Evolutionary conservation across 148 eudicot genomes (phyloP).

Genomic region (Limonium bicolor): DNA sequence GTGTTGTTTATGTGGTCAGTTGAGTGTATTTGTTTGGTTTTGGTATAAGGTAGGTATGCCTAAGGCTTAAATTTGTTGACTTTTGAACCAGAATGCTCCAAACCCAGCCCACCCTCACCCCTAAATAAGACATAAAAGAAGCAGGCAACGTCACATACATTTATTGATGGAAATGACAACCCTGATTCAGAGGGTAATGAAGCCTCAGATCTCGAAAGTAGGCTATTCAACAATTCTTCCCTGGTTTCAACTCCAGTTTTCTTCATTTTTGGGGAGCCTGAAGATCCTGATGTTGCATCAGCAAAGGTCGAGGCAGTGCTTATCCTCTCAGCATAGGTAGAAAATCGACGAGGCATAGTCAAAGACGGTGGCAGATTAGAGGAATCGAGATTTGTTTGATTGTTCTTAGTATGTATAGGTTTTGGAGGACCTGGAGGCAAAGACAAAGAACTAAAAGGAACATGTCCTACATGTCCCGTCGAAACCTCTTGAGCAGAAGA

Average conservation of each 20-base stretch:
- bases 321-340: slow-evolving; percentile 91
- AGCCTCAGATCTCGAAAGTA: slow-evolving; percentile 42
- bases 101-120: background rate
- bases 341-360: slow-evolving; percentile 43
- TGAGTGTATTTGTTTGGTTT: too few species aligned
- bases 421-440: slow-evolving; percentile 31
- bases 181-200: slow-evolving; percentile 38
- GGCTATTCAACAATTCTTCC: slow-evolving; percentile 68
- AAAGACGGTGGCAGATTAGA: slow-evolving; percentile 31
- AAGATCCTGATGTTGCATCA: slow-evolving; percentile 43
- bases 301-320: slow-evolving; percentile 37
- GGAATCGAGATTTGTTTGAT: slow-evolving; percentile 36
- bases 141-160: slow-evolving; percentile 47
- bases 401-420: slow-evolving; percentile 23
- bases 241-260: slow-evolving; percentile 85
- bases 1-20: too few species aligned
- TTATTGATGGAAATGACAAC: slow-evolving; percentile 22
- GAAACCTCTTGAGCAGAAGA: slow-evolving; percentile 35
- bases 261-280: slow-evolving; percentile 82
- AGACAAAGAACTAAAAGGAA: slow-evolving; percentile 42
- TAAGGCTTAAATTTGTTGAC: too few species aligned
- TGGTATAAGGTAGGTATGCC: too few species aligned
- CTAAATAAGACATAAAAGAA: background rate
- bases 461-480: slow-evolving; percentile 33
- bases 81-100: too few species aligned